Conservation (phyloP, 768 basidiomycete genomes). For the Hericium coralloides region DNA sequence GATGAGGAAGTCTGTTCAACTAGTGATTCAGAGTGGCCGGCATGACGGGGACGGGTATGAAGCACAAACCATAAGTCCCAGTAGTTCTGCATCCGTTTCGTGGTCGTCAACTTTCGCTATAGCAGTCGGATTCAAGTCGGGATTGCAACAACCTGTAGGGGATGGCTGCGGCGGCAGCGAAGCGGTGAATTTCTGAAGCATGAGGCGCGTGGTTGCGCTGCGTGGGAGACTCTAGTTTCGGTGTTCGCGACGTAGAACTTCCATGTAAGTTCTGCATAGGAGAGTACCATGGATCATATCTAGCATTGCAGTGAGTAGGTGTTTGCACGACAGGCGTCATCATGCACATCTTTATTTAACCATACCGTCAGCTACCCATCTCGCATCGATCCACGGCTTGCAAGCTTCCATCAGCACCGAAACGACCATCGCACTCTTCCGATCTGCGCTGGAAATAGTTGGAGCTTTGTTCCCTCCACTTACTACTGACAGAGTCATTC, state of each 20-base stretch:
- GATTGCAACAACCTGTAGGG: too few relatives aligned
- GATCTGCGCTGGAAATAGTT: conserved; percentile 47
- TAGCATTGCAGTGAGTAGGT: conserved; percentile 19
- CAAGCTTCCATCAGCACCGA: conserved; percentile 84
- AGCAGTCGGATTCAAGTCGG: conserved; percentile 9
- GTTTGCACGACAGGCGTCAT: not conserved
- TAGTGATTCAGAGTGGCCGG: not conserved
- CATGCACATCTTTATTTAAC: conserved; percentile 59
- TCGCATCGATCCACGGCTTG: conserved; percentile 54
- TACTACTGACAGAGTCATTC: conserved; percentile 20
- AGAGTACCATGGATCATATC: conserved; percentile 87
- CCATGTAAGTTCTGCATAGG: too few relatives aligned
- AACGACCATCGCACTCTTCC: conserved; percentile 56
- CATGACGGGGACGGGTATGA: not conserved
- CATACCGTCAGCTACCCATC: conserved; percentile 59
- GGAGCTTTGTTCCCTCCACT: conserved; percentile 67
- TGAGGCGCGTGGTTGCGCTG: too few relatives aligned
- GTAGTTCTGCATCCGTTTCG: conserved; percentile 77
- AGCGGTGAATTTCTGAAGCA: too few relatives aligned
- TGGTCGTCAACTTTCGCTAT: conserved; percentile 63
- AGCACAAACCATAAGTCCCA: conserved; percentile 78
- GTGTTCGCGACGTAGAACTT: too few relatives aligned
- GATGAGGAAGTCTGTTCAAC: conserved; percentile 82
- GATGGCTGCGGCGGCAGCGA: too few relatives aligned
- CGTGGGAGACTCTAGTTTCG: too few relatives aligned